Evolutionary conservation across 1,284 basidiomycete species (phyloP), one percentile per base, ranked within the genome.

Genomic region (Ganoderma lingzhi): DNA sequence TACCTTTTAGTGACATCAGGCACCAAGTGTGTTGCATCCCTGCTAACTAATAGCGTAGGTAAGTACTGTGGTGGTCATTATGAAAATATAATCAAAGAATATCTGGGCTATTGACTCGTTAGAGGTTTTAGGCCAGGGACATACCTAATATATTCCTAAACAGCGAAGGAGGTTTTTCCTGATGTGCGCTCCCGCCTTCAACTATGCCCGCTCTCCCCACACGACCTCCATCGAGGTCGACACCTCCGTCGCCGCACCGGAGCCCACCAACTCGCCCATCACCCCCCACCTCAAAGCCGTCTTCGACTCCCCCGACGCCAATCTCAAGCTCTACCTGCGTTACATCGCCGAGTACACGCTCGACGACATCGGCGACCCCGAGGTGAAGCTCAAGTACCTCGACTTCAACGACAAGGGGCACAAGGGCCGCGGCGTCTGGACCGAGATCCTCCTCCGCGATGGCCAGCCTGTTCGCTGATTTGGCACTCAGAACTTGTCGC

Each of bases 181-280:
- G 23, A 23, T 23, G 23, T n/a, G n/a, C n/a, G n/a, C n/a, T n/a
- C 96, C 96, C 0, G 96, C 96, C 0, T 98, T 98, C 87, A 93
- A 97, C 81, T 98, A 98, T 76, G 95, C 95, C 1, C 87, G 91
- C 15, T 87, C 90, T 66, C 69, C 84, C 3, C 96, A 98, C 80
- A 87, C 84, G 3, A 91, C 92, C 0, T 80, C 85, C 41, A 80
- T 93, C 70, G 73, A 88, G 45, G 75, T 80, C 12, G 44, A 76
- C 70, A 66, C 66, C 63, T 74, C 71, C 55, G 69, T 76, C 71
- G 69, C 76, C 35, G 8, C 68, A 45, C 58, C 68, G 35, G 51
- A 66, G 62, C 65, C 74, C 9, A 8, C 41, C 14, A 19, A 70
- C 28, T 39, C 70, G 19, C 66, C 73, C 4, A 44, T 66, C 39